Evolutionary conservation across 148 eudicot genomes (phyloP).

Genomic region (Rhododendron mucronatum): DNA sequence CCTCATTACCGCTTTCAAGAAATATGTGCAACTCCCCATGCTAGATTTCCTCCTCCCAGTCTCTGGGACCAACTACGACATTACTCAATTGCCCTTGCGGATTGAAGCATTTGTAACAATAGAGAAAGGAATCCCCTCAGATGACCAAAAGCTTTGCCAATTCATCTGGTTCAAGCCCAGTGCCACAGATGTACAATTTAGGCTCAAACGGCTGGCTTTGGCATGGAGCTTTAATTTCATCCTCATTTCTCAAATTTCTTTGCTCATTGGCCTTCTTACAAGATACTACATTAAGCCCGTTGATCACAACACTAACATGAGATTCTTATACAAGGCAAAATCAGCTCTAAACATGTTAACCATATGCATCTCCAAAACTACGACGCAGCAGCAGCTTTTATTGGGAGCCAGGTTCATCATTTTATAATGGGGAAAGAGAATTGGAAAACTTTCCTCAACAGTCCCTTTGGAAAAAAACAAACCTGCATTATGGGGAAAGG

Average conservation of each 20-base stretch:
- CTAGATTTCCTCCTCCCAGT: constrained; percentile 39
- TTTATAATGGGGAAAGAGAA: constrained; percentile 51
- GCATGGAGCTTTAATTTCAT: constrained; percentile 50
- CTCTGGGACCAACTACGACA: constrained; percentile 20
- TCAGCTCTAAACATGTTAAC: constrained; percentile 34
- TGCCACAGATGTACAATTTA: constrained; percentile 38
- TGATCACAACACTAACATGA: constrained; percentile 43
- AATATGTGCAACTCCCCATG: constrained; percentile 43
- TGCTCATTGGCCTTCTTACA: constrained; percentile 39
- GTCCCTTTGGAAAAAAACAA: constrained; percentile 33
- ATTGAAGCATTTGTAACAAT: constrained; percentile 69
- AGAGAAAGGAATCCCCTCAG: constrained; percentile 25
- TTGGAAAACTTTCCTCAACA: constrained; percentile 67
- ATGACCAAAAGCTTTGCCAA: constrained; percentile 19
- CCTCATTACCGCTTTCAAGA: constrained; percentile 60
- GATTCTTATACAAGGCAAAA: constrained; percentile 31
- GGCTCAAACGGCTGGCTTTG: constrained; percentile 60
- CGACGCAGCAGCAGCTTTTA: constrained; percentile 41
- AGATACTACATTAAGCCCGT: constrained; percentile 58
- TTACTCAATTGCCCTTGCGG: constrained; percentile 37
- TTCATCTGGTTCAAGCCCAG: constrained; percentile 51
- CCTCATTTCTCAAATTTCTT: constrained; percentile 44
- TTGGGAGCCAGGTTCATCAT: constrained; percentile 43
- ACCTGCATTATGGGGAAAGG: constrained; percentile 58
- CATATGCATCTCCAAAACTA: constrained; percentile 40